These are phyloP conservation scores for Triticum turgidum DNA, from an alignment of 176 grass and related monocot species.

Conservation along the genomic window DNA sequence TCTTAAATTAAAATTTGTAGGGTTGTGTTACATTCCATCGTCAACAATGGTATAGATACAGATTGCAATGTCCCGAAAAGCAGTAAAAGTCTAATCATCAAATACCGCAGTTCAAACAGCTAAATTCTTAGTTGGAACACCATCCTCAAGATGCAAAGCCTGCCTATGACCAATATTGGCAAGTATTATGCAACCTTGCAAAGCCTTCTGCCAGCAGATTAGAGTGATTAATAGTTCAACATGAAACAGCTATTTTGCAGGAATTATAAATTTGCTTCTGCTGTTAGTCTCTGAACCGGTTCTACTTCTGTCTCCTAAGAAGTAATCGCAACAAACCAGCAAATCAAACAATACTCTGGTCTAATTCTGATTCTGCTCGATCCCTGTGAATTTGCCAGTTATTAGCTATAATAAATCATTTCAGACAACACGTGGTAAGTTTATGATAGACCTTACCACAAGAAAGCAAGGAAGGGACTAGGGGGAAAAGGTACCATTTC, in stretches of 20 bases:
- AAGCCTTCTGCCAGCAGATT: neutral
- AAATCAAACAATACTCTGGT: slow-evolving; percentile 1
- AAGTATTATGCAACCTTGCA: neutral
- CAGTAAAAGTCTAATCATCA: neutral
- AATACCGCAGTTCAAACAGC: neutral
- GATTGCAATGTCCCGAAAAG: neutral
- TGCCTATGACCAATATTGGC: neutral
- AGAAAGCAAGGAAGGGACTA: neutral
- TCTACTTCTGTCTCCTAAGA: neutral
- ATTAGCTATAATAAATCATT: neutral
- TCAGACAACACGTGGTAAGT: neutral
- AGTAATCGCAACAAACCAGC: neutral
- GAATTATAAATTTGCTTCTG: neutral
- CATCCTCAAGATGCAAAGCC: neutral
- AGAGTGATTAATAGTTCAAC: neutral
- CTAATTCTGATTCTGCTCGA: neutral
- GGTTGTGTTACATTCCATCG: neutral
- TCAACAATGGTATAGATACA: neutral
- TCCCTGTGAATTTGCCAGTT: neutral
- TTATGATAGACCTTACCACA: neutral
- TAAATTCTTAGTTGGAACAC: neutral
- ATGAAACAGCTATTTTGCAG: neutral
- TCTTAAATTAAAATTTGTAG: neutral
- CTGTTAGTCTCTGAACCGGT: neutral
- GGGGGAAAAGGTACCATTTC: neutral